These are phyloP conservation scores for Madurella fahalii DNA, from an alignment of 2,329 filamentous ascomycete species.

Conservation along the genomic window DNA sequence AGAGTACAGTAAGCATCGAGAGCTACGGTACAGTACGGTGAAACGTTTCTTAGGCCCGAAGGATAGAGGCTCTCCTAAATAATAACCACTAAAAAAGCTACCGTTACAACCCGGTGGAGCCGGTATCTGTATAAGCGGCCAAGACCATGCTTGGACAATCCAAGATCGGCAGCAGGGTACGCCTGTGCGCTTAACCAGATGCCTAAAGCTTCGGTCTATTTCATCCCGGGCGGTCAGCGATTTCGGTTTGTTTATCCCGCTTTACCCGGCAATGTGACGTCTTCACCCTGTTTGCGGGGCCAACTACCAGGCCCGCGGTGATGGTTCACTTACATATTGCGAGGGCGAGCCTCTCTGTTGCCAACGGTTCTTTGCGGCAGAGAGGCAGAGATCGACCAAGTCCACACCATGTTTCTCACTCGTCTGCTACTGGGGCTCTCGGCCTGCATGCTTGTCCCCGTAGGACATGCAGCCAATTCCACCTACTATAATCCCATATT, in stretches of 20 bases:
- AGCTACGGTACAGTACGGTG: too few relatives aligned
- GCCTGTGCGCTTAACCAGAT: too few relatives aligned
- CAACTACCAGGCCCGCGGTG: constrained; percentile 5
- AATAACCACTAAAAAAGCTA: too few relatives aligned
- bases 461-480: constrained; percentile 22
- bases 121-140: background rate
- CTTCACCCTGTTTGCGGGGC: constrained; percentile 12
- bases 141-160: background rate
- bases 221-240: constrained; percentile 1
- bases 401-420: background rate
- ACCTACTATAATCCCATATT: constrained; percentile 38
- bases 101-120: too few relatives aligned
- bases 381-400: background rate
- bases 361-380: background rate
- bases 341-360: background rate
- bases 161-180: constrained; percentile 1
- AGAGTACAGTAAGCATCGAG: too few relatives aligned
- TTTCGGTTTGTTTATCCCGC: constrained; percentile 15
- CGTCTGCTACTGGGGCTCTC: constrained; percentile 11
- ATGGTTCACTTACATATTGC: background rate
- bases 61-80: too few relatives aligned
- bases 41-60: too few relatives aligned
- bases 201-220: background rate
- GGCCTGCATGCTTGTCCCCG: constrained; percentile 5
- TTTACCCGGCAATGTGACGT: constrained; percentile 17